These are phyloP conservation scores for Lactifluus pinguis DNA, from an alignment of 768 basidiomycete species.

Conservation along the genomic window DNA sequence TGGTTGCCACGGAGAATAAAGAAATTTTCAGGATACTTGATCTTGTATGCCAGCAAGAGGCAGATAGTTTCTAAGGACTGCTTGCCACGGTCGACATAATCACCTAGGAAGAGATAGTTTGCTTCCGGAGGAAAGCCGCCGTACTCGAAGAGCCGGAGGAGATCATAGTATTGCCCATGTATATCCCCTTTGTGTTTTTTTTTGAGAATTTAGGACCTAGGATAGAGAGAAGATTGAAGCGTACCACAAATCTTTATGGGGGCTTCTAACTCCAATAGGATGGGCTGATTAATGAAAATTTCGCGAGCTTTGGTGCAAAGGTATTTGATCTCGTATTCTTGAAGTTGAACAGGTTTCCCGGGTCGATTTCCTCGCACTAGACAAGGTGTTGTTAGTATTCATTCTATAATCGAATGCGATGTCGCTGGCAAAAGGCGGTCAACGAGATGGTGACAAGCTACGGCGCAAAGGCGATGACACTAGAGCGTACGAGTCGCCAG, in stretches of 20 bases:
- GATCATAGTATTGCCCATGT: slow-evolving; percentile 98
- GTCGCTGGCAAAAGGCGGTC: neutral
- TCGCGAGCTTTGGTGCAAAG: slow-evolving; percentile 97
- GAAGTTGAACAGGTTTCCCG: slow-evolving; percentile 94
- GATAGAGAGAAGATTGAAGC: slow-evolving; percentile 26
- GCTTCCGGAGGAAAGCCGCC: slow-evolving; percentile 99
- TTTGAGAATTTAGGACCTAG: neutral
- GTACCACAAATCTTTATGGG: slow-evolving; percentile 99
- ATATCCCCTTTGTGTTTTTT: slow-evolving; percentile 66
- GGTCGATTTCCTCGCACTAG: slow-evolving; percentile 96
- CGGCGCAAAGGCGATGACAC: neutral
- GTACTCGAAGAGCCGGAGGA: slow-evolving; percentile 96
- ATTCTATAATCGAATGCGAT: neutral
- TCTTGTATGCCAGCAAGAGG: slow-evolving; percentile 97
- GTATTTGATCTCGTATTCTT: slow-evolving; percentile 99
- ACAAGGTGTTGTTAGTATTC: neutral
- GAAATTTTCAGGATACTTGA: slow-evolving; percentile 99
- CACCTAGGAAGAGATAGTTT: slow-evolving; percentile 98
- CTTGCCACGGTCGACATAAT: slow-evolving; percentile 99
- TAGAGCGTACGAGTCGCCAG: neutral
- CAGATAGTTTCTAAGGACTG: slow-evolving; percentile 99
- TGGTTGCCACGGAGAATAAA: slow-evolving; percentile 99
- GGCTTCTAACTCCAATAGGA: slow-evolving; percentile 94
- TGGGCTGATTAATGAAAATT: slow-evolving; percentile 99
- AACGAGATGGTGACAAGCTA: neutral